Conservation (phyloP, 805 yeast species). For the Saccharomycopsis synnaedendra region DNA sequence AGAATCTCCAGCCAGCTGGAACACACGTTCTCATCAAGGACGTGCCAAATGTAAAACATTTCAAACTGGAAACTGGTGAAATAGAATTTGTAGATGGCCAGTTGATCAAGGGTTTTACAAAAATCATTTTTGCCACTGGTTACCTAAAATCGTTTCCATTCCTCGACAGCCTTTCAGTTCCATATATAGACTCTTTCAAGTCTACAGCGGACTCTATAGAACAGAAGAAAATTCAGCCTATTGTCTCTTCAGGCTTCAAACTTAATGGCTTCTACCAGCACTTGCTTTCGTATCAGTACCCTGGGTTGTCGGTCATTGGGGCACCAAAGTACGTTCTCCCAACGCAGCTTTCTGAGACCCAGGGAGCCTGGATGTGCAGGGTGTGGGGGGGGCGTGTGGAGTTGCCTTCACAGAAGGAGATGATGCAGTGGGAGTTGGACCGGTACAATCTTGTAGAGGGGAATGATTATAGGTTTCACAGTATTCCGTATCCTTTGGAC, state of each 20-base stretch:
- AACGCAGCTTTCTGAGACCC: slow-evolving; percentile 48
- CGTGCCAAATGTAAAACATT: background rate
- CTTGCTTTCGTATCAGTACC: slow-evolving; percentile 42
- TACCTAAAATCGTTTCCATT: slow-evolving; percentile 58
- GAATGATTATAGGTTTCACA: slow-evolving; percentile 3
- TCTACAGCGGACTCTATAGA: slow-evolving; percentile 12
- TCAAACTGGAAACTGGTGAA: background rate
- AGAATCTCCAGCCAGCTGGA: slow-evolving; percentile 28
- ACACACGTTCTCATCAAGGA: slow-evolving; percentile 26
- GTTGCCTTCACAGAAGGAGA: slow-evolving; percentile 36
- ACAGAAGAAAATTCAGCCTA: slow-evolving; percentile 19
- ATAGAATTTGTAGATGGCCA: slow-evolving; percentile 36
- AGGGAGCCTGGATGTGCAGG: slow-evolving; percentile 53
- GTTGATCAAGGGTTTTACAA: slow-evolving; percentile 36
- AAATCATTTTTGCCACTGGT: slow-evolving; percentile 63
- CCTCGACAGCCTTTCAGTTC: slow-evolving; percentile 24
- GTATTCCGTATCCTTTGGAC: slow-evolving; percentile 11
- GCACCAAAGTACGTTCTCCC: slow-evolving; percentile 52
- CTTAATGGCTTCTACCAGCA: slow-evolving; percentile 48
- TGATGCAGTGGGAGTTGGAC: slow-evolving; percentile 27
- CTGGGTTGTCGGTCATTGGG: slow-evolving; percentile 52
- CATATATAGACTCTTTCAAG: background rate
- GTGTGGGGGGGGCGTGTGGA: slow-evolving; percentile 42
- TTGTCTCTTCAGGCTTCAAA: slow-evolving; percentile 35
- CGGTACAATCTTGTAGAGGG: background rate